Conservation (phyloP, 768 basidiomycete genomes). For the Tulasnella sp. region DNA sequence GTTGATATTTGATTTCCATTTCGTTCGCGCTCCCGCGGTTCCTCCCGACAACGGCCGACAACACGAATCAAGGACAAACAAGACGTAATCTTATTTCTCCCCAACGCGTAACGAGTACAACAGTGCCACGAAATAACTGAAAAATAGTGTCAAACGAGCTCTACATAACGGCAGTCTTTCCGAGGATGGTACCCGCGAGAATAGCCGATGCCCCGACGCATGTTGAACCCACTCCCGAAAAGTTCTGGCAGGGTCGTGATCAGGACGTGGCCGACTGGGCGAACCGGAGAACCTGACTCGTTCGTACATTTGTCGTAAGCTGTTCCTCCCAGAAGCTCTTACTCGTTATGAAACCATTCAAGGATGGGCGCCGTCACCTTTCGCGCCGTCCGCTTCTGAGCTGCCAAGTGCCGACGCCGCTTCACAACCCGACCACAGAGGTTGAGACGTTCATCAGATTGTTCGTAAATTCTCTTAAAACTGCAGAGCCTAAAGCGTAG, state of each 20-base stretch:
- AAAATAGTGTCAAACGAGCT: background rate
- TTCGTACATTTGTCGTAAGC: background rate
- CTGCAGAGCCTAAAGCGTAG: too few relatives aligned
- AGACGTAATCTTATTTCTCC: background rate
- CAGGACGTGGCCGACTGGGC: background rate
- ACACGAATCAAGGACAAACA: background rate
- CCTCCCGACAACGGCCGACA: constrained; percentile 18
- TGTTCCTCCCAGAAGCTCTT: background rate
- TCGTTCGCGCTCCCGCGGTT: constrained; percentile 13
- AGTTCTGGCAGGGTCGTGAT: background rate
- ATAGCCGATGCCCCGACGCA: background rate
- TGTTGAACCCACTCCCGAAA: background rate
- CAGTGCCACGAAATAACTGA: background rate
- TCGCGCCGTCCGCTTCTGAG: background rate
- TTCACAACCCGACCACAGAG: too few relatives aligned
- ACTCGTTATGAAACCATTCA: background rate
- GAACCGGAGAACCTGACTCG: background rate
- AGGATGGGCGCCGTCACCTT: background rate
- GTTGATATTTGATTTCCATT: constrained; percentile 13
- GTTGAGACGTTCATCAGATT: too few relatives aligned
- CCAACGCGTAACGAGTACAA: background rate
- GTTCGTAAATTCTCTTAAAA: too few relatives aligned
- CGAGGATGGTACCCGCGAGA: background rate
- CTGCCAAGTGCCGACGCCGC: background rate
- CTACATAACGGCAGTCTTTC: background rate